These are phyloP conservation scores for Akanthomyces dipterigenus DNA, from an alignment of 2,329 filamentous ascomycete genomes.

Conservation along the genomic window DNA sequence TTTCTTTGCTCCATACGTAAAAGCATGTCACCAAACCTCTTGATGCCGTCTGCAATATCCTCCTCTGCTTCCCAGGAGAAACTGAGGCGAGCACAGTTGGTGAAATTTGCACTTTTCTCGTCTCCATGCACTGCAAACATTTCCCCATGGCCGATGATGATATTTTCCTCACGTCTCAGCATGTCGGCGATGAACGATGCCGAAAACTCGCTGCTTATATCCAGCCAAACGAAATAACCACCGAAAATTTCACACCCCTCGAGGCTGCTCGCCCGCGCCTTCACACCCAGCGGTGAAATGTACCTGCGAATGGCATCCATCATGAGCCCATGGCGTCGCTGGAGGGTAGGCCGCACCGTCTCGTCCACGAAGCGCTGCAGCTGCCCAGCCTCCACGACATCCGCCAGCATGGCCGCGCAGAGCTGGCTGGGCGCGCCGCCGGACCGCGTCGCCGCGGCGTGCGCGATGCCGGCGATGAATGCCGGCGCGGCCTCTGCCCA, in stretches of 20 bases:
- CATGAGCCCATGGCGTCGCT: conserved; percentile 43
- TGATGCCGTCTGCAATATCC: conserved; percentile 59
- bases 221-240: conserved; percentile 82
- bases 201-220: conserved; percentile 46
- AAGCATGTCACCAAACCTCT: conserved; percentile 50
- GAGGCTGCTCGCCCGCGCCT: conserved; percentile 30
- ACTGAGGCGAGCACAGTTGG: conserved; percentile 55
- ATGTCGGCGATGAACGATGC: conserved; percentile 48
- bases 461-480: conserved; percentile 43
- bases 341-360: conserved; percentile 37
- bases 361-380: conserved; percentile 37
- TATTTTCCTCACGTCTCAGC: conserved; percentile 54
- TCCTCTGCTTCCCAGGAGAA: conserved; percentile 67
- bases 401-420: conserved; percentile 43
- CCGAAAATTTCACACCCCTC: conserved; percentile 51
- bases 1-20: conserved; percentile 25
- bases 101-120: conserved; percentile 47
- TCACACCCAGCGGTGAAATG: conserved; percentile 57
- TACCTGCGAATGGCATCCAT: conserved; percentile 51
- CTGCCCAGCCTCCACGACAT: conserved; percentile 38
- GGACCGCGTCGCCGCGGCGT: conserved; percentile 46
- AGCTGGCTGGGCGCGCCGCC: conserved; percentile 53
- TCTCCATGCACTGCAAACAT: conserved; percentile 65
- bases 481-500: conserved; percentile 69
- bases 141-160: conserved; percentile 61